Evolutionary conservation across 208 protist species (phyloP).

Genomic region (Acanthamoeba lenticulata): DNA sequence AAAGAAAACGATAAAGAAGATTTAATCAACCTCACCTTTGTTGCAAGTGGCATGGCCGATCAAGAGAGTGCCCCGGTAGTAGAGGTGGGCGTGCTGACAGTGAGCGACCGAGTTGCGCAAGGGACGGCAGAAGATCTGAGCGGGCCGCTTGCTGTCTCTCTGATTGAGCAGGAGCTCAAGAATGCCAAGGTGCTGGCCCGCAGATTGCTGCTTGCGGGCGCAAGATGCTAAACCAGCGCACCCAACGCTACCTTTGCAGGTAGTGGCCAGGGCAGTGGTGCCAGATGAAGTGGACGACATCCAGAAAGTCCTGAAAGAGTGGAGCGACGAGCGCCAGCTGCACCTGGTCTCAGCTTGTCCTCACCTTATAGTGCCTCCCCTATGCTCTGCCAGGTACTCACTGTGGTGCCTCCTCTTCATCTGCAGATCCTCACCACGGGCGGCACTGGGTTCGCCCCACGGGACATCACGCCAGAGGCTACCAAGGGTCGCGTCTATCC

Average conservation of each 20-base stretch:
- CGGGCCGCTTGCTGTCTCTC: constrained; percentile 58
- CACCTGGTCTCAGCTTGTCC: constrained; percentile 6
- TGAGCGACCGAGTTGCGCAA: constrained; percentile 69
- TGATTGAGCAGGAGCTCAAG: constrained; percentile 49
- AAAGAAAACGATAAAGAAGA: not conserved
- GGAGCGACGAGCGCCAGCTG: constrained; percentile 21
- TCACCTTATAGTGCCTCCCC: not conserved
- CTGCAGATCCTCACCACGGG: constrained; percentile 54
- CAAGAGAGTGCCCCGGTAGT: not conserved
- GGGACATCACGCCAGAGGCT: constrained; percentile 81
- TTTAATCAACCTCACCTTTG: too few relatives aligned
- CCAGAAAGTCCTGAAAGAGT: constrained; percentile 47
- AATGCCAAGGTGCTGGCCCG: not conserved
- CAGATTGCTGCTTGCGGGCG: not conserved
- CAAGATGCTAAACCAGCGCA: not conserved
- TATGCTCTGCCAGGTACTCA: not conserved
- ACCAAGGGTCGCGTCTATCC: constrained; percentile 28
- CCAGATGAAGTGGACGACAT: constrained; percentile 72
- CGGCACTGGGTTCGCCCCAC: constrained; percentile 78
- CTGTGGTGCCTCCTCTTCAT: not conserved
- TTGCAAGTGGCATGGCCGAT: not conserved
- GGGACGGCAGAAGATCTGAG: constrained; percentile 70
- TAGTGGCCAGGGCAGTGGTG: not conserved
- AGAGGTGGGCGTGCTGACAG: constrained; percentile 74
- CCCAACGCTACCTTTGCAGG: not conserved